phyloP scores from a whole-genome alignment of 2,329 filamentous ascomycete genomes.

The Biscogniauxia marginata region DNA sequence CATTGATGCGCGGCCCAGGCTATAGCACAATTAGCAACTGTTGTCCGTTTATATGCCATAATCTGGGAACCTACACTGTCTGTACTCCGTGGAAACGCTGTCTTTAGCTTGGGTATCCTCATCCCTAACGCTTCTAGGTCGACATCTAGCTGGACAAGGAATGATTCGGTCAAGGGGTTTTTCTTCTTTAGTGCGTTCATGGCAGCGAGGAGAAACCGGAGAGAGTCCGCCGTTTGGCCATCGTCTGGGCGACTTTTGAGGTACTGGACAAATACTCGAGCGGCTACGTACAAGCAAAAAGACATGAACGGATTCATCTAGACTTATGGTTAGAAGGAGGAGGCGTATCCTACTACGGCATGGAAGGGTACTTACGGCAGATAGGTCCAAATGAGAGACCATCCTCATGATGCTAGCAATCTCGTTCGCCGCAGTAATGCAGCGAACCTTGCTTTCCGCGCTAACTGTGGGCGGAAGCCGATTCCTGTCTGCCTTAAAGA shows the following conservation, averaged over 20 bases:
- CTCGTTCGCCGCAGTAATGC: constrained; percentile 89
- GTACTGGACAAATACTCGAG: constrained; percentile 92
- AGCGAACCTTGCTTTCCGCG: constrained; percentile 87
- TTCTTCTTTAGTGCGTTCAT: constrained; percentile 87
- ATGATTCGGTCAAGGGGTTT: constrained; percentile 91
- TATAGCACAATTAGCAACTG: constrained; percentile 27
- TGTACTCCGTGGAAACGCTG: constrained; percentile 52
- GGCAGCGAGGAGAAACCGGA: constrained; percentile 87
- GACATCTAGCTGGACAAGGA: constrained; percentile 88
- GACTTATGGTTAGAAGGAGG: constrained; percentile 15
- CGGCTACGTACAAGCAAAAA: constrained; percentile 94
- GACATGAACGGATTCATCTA: constrained; percentile 95
- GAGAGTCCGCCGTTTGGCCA: constrained; percentile 70
- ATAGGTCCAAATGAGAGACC: constrained; percentile 85
- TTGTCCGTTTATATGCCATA: neutral
- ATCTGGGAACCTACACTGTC: constrained; percentile 46
- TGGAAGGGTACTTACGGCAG: constrained; percentile 58
- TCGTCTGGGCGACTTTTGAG: constrained; percentile 92
- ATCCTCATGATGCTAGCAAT: constrained; percentile 95
- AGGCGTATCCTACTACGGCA: neutral
- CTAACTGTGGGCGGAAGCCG: constrained; percentile 73
- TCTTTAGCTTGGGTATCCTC: constrained; percentile 56
- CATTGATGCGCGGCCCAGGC: constrained; percentile 27
- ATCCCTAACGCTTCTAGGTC: constrained; percentile 76
- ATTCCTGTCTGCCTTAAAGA: constrained; percentile 94